Base-by-base conservation (phyloP, 2,329 filamentous ascomycete genomes). In the Penicillium sp. region DNA sequence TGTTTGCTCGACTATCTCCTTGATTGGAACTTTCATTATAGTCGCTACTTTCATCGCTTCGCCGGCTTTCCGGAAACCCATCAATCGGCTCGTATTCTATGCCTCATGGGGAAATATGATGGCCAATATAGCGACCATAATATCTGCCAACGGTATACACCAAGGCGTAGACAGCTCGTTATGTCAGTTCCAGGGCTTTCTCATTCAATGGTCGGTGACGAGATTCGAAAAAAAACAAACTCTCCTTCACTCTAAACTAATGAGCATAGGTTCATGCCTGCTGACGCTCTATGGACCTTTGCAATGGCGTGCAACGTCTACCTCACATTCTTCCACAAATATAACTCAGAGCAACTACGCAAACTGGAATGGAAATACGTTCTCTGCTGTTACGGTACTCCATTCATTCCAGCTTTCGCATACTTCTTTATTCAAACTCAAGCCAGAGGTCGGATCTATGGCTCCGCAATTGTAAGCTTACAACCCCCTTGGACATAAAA, bases 261-360 rank as follows among this genome's bases (percentile, higher is more conserved):
- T 14, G 49, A 22, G 42, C 24, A 36, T 47, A 91, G 88, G 86
- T 92, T 92, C 69, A 85, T 91, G 81, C 86, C 86, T 1, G 88
- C 88, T 5, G 88, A 91, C 75, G 85, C 87, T 1, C 79, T 88
- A 43, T 92, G 87, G 89, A 89, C 88, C 1, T 79, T 92, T 55
- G 86, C 88, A 50, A 94, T 95, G 90, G 89, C 90, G 1, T 81
- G 87, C 62, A 95, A 94, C 68, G 90, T 94, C 48, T 91, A 91
- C 70, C 75, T 93, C 13, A 92, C 90, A 0, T 91, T 94, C 67
- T 92, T 91, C 71, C 81, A 79, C 65, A 89, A 88, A 59, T 92
- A 86, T 62, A 84, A 88, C 55, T 83, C 86, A 1, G 73, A 79
- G 4, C 81, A 83, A 49, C 76, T 94, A 13, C 84, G 84, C 10